A percentile compares a stretch with the other conserved stretches of the same genome.
phyloP scores from a whole-genome alignment of 164 flowering plant genomes.

The Brasenia schreberi region DNA sequence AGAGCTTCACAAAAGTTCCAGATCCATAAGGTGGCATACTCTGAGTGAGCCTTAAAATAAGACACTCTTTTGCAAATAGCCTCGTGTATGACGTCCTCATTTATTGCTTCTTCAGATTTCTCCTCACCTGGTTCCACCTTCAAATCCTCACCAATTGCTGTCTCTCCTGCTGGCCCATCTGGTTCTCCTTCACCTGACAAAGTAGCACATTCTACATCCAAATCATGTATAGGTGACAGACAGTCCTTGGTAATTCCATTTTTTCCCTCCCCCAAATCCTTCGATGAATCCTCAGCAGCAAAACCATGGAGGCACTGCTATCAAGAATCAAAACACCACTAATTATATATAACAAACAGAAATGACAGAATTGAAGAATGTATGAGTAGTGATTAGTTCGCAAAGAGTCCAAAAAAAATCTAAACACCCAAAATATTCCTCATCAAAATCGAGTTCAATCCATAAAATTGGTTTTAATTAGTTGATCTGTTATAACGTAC shows the following conservation, averaged over 20 bases:
- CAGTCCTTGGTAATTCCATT: constrained; percentile 15
- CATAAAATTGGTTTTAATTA: too few relatives aligned
- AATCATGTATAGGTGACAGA: constrained; percentile 17
- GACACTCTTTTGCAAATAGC: constrained; percentile 57
- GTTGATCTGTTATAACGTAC: too few relatives aligned
- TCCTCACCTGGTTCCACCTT: constrained; percentile 13
- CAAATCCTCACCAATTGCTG: constrained; percentile 17
- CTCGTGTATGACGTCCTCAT: constrained; percentile 34
- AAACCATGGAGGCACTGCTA: constrained; percentile 25
- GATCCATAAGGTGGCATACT: constrained; percentile 32
- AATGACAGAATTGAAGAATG: too few relatives aligned
- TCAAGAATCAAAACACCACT: too few relatives aligned
- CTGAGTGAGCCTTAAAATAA: constrained; percentile 48
- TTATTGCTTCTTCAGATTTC: constrained; percentile 17
- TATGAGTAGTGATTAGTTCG: too few relatives aligned
- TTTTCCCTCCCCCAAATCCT: constrained; percentile 10
- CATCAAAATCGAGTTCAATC: too few relatives aligned
- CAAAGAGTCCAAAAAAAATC: too few relatives aligned
- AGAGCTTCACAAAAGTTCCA: neutral
- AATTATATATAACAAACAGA: too few relatives aligned
- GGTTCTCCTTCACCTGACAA: constrained; percentile 29
- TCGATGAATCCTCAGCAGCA: constrained; percentile 18
- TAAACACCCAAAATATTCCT: too few relatives aligned
- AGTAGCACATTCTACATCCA: constrained; percentile 18
- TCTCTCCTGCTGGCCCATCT: constrained; percentile 51